Conservation (phyloP, 1,139 yeast genomes). For the Pneumocystis wakefieldiae region DNA sequence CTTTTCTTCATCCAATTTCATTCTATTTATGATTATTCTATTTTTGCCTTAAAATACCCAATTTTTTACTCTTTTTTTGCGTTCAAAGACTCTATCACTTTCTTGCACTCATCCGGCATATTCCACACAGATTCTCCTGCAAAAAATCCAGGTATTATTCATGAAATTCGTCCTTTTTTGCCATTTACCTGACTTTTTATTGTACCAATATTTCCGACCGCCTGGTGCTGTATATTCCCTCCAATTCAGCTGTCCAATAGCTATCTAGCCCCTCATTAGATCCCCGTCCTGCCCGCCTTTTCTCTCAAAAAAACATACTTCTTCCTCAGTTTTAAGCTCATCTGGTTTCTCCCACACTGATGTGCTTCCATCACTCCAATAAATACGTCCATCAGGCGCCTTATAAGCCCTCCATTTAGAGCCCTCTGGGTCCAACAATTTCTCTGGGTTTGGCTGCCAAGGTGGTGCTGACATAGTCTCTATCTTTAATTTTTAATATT, state of each 20-base stretch:
- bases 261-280: constrained; percentile 14
- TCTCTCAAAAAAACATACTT: background rate
- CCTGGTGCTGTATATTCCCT: constrained; percentile 47
- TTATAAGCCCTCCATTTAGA: constrained; percentile 45
- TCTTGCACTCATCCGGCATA: constrained; percentile 32
- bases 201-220: constrained; percentile 59
- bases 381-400: constrained; percentile 56
- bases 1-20: background rate
- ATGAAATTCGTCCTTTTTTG: too few species aligned
- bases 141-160: background rate
- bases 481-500: too few species aligned
- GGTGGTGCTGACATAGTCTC: background rate
- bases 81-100: constrained; percentile 9
- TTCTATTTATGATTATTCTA: background rate
- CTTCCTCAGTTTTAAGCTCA: constrained; percentile 5
- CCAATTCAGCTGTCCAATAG: constrained; percentile 40
- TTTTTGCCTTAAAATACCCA: background rate
- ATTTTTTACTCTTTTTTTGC: constrained; percentile 8
- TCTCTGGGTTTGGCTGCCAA: background rate
- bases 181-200: constrained; percentile 31
- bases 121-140: constrained; percentile 65
- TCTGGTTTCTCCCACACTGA: constrained; percentile 73
- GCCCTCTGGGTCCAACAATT: constrained; percentile 20
- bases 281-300: background rate
- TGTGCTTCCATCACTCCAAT: constrained; percentile 54